Percentiles rank a stretch among this genome's conserved stretches.
phyloP scores from a whole-genome alignment of 345 rosid genomes.

The Gossypium arboreum region DNA sequence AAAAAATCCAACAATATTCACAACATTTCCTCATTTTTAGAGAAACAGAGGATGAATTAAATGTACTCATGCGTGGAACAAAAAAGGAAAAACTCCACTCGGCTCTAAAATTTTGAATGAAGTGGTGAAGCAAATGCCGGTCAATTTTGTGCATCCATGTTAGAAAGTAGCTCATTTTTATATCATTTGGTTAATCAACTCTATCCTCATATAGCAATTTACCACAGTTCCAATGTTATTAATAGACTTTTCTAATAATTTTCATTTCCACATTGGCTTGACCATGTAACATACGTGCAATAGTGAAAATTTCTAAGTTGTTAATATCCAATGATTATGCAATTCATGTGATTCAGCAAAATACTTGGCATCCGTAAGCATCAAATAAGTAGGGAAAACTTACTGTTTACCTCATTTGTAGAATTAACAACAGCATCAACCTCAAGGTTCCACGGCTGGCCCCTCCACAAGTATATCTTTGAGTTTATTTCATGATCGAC shows the following conservation, averaged over 20 bases:
- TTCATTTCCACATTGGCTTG: background rate
- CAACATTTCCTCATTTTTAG: background rate
- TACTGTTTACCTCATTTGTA: slow-evolving; percentile 75
- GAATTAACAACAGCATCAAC: slow-evolving; percentile 98
- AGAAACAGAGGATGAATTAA: background rate
- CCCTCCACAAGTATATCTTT: slow-evolving; percentile 88
- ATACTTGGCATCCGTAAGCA: slow-evolving; percentile 1
- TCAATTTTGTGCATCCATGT: background rate
- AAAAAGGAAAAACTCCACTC: background rate
- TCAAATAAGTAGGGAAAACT: slow-evolving; percentile 6
- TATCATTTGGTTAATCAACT: background rate
- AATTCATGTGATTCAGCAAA: background rate
- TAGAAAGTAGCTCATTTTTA: background rate
- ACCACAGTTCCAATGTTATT: background rate
- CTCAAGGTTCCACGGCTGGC: slow-evolving; percentile 94
- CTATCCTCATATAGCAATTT: background rate
- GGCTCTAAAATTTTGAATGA: background rate
- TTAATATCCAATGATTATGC: background rate
- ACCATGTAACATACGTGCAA: background rate
- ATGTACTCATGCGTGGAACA: background rate
- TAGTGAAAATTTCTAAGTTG: background rate
- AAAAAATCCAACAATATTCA: background rate
- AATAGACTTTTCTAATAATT: slow-evolving; percentile 1
- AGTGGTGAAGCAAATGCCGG: background rate
- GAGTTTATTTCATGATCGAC: slow-evolving; percentile 82